Evolutionary conservation across 441 rosid genomes (phyloP).

Genomic region (Syzygium syzygioides): DNA sequence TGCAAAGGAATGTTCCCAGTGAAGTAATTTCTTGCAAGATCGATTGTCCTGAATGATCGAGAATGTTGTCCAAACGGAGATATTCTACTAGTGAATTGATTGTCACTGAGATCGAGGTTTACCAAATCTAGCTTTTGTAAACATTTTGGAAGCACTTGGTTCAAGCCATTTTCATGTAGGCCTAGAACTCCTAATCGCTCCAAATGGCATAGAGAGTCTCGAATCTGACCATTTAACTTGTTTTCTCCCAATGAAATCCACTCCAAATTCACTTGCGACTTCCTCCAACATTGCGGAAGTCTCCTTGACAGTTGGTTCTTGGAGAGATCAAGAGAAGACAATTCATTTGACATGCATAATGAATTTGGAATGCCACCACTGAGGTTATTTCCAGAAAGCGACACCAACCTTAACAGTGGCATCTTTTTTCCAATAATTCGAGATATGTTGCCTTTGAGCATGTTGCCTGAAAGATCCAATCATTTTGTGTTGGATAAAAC

Average conservation of each 20-base stretch:
- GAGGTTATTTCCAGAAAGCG: background rate
- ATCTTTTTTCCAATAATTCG: background rate
- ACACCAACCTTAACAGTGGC: background rate
- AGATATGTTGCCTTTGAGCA: background rate
- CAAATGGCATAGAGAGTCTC: background rate
- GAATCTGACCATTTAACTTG: background rate
- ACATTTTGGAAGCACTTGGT: background rate
- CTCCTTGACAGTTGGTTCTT: background rate
- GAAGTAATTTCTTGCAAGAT: background rate
- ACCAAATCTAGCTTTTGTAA: background rate
- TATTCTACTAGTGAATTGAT: background rate
- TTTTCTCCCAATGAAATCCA: background rate
- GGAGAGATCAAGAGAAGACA: background rate
- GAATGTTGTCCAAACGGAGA: background rate
- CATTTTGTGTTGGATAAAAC: background rate
- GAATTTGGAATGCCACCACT: background rate
- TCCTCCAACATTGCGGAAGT: background rate
- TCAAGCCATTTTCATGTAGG: background rate
- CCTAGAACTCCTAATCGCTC: background rate
- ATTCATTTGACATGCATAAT: background rate
- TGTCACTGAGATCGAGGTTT: background rate
- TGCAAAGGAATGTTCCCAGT: background rate
- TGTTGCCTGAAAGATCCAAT: background rate
- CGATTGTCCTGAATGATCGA: background rate
- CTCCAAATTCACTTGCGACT: background rate